A percentile compares a stretch with the other conserved stretches of the same genome.
Conservation (phyloP, 1,139 yeast genomes). For the Suhomyces terraborum region DNA sequence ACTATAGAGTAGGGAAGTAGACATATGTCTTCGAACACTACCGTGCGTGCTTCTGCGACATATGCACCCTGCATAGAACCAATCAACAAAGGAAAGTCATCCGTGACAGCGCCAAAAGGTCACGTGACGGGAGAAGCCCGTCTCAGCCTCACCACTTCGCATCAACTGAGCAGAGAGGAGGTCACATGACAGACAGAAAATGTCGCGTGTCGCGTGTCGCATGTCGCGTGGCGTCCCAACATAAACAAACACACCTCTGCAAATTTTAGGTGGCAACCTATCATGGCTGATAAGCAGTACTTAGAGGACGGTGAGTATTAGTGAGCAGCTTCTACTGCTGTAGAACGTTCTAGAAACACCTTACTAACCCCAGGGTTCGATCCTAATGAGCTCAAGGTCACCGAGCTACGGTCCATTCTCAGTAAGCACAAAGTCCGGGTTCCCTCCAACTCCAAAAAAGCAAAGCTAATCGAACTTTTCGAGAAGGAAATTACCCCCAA, state of each 20-base stretch:
- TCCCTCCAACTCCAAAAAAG: slow-evolving; percentile 64
- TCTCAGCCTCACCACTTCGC: too few relatives aligned
- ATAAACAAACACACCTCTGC: slow-evolving; percentile 12
- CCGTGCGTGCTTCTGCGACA: slow-evolving; percentile 1
- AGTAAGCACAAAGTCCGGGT: slow-evolving; percentile 56
- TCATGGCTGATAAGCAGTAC: slow-evolving; percentile 27
- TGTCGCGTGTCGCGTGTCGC: slow-evolving; percentile 6
- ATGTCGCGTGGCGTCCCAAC: slow-evolving; percentile 5
- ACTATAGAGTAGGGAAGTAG: too few relatives aligned
- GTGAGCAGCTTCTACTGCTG: background rate
- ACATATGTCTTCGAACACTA: too few relatives aligned
- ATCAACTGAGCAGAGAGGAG: too few relatives aligned
- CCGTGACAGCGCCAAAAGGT: too few relatives aligned
- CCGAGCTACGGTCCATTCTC: slow-evolving; percentile 65
- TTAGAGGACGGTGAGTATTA: slow-evolving; percentile 27
- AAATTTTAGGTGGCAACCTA: slow-evolving; percentile 5
- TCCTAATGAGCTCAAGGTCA: slow-evolving; percentile 59
- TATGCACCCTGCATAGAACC: background rate
- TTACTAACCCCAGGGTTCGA: slow-evolving; percentile 53
- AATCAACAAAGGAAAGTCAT: too few relatives aligned
- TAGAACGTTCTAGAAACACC: background rate
- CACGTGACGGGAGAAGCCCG: background rate
- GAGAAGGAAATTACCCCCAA: slow-evolving; percentile 10
- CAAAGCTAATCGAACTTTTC: slow-evolving; percentile 50
- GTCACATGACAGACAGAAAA: too few relatives aligned